Conservation (phyloP, 2,329 filamentous ascomycete genomes). For the Colletotrichum caudatum region DNA sequence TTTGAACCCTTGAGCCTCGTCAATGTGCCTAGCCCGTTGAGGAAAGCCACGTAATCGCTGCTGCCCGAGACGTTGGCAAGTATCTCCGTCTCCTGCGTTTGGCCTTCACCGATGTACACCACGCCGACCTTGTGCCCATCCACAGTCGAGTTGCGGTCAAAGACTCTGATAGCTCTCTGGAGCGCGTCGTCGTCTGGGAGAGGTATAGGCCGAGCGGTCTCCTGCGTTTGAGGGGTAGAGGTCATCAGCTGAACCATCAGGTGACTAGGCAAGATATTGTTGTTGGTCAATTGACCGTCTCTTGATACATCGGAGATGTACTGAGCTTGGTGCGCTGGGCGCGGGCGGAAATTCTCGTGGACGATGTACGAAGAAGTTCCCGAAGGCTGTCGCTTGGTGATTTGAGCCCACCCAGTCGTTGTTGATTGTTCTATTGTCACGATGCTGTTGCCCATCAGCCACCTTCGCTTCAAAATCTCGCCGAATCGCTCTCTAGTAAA, state of each 20-base stretch:
- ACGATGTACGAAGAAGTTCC: slow-evolving; percentile 71
- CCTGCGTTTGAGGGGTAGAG: slow-evolving; percentile 68
- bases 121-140: slow-evolving; percentile 97
- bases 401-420: slow-evolving; percentile 74
- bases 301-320: slow-evolving; percentile 61
- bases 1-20: slow-evolving; percentile 83
- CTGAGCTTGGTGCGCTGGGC: slow-evolving; percentile 67
- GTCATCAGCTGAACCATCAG: slow-evolving; percentile 77
- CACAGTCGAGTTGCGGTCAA: slow-evolving; percentile 89
- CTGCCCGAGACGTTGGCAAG: slow-evolving; percentile 89
- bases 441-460: slow-evolving; percentile 80
- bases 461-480: slow-evolving; percentile 74
- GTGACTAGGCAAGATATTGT: slow-evolving; percentile 78
- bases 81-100: slow-evolving; percentile 85
- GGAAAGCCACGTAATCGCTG: slow-evolving; percentile 86
- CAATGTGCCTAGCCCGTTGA: slow-evolving; percentile 84
- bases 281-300: slow-evolving; percentile 65
- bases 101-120: slow-evolving; percentile 90
- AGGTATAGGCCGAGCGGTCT: slow-evolving; percentile 76
- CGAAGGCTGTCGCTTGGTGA: slow-evolving; percentile 79
- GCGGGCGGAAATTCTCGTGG: slow-evolving; percentile 69
- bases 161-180: slow-evolving; percentile 79
- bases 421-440: slow-evolving; percentile 80
- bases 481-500: slow-evolving; percentile 75
- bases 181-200: slow-evolving; percentile 78